Conservation (phyloP, 192 early-diverging fungal genomes). For the Dissophora globulifera region DNA sequence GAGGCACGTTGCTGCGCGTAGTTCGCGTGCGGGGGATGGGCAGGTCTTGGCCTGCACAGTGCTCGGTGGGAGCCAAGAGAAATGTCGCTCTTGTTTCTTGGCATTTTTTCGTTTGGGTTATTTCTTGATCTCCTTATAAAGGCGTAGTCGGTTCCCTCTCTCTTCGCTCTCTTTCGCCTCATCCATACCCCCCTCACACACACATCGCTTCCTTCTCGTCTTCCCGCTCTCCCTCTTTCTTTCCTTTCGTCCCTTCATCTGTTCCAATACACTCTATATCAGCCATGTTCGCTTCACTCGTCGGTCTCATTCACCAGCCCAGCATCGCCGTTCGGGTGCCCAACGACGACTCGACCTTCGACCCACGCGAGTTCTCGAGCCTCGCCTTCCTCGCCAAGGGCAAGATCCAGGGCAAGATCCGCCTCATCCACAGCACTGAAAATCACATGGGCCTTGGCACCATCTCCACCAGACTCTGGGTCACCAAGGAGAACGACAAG, state of each 20-base stretch:
- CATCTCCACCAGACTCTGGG: conserved; percentile 45
- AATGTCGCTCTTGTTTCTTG: too few relatives aligned
- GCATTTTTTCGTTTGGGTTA: too few relatives aligned
- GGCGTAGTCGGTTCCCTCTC: too few relatives aligned
- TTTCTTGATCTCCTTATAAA: too few relatives aligned
- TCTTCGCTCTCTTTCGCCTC: too few relatives aligned
- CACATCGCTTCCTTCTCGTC: neutral
- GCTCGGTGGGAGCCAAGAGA: too few relatives aligned
- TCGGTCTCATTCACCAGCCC: conserved; percentile 43
- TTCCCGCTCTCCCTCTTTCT: neutral
- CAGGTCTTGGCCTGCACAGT: too few relatives aligned
- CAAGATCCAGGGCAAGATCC: conserved; percentile 44
- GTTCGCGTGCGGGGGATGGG: too few relatives aligned
- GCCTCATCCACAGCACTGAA: conserved; percentile 26
- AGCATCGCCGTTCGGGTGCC: conserved; percentile 36
- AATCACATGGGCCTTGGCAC: conserved; percentile 25
- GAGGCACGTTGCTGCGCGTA: too few relatives aligned
- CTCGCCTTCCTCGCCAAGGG: conserved; percentile 19
- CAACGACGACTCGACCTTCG: conserved; percentile 41
- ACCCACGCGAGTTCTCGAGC: conserved; percentile 37
- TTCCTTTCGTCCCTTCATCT: neutral
- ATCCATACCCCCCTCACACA: too few relatives aligned
- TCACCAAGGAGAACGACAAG: conserved; percentile 45
- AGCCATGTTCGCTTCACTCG: conserved; percentile 47
- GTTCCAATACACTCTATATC: too few relatives aligned